phyloP scores from a whole-genome alignment of 2,329 filamentous ascomycete species.

The Nigrospora osmanthi region DNA sequence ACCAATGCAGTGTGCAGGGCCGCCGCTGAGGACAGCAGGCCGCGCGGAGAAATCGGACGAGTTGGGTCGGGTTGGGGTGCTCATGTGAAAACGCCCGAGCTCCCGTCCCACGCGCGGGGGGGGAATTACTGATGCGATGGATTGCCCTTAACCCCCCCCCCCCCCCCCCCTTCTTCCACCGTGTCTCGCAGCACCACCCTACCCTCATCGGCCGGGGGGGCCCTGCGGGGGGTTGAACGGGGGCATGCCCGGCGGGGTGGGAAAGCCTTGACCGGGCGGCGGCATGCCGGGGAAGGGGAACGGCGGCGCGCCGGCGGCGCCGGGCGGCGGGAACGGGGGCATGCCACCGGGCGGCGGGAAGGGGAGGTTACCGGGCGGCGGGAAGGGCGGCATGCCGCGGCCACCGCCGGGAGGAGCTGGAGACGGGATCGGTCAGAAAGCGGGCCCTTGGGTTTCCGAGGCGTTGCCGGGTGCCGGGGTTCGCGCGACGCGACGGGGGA shows the following conservation, averaged over 20 bases:
- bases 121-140: too few species aligned
- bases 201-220: slow-evolving; percentile 23
- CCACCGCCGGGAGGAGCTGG: slow-evolving; percentile 25
- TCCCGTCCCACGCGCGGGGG: too few species aligned
- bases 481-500: slow-evolving; percentile 3
- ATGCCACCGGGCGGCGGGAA: slow-evolving; percentile 23
- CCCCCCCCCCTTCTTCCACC: too few species aligned
- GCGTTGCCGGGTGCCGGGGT: not conserved
- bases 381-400: slow-evolving; percentile 34
- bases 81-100: too few species aligned
- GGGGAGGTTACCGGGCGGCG: slow-evolving; percentile 29
- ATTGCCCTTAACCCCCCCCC: slow-evolving; percentile 7
- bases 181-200: too few species aligned
- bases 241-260: slow-evolving; percentile 25
- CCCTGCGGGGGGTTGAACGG: slow-evolving; percentile 26
- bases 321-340: slow-evolving; percentile 23
- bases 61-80: too few species aligned
- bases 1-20: too few species aligned
- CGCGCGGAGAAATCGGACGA: too few species aligned
- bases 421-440: slow-evolving; percentile 5
- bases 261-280: slow-evolving; percentile 28
- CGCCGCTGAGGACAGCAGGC: too few species aligned
- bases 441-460: not conserved
- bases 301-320: slow-evolving; percentile 34
- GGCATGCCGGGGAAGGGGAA: slow-evolving; percentile 42